Evolutionary conservation across 345 rosid genomes (phyloP), one percentile per base, ranked within the genome.

Genomic region (Corchorus olitorius): DNA sequence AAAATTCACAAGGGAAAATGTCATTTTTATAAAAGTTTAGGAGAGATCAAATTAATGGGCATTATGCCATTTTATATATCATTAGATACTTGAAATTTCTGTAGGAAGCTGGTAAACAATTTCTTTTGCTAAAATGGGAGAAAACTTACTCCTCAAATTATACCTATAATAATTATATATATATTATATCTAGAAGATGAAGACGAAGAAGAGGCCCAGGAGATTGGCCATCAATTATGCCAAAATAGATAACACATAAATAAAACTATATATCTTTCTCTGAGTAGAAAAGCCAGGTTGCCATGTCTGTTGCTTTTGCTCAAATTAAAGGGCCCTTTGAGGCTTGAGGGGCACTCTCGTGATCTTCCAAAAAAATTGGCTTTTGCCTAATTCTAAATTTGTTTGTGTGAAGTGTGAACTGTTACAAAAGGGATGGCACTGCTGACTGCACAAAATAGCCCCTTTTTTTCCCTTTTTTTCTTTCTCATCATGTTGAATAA

Each of bases 241-340:
- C 1, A 6, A 6, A 39, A 68, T 45, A 45, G 48, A 45, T 45
- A 48, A n/a, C 8, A 65, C 49, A 41, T 66, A 45, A 69, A 43
- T 16, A 7, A 22, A 6, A 14, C 13, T 20, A 54, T 27, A n/a
- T 68, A 6, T 66, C 10, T 45, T 49, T 68, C 41, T 64, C 55
- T 56, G 68, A 17, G 55, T 58, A 19, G 16, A 75, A 63, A 71
- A 65, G 60, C 59, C 66, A 81, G 76, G 75, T 56, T 54, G 79
- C 77, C 77, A 27, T 81, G 76, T 65, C 77, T 65, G 34, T 81
- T 84, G 83, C 87, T 79, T 81, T 81, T 65, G 37, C 67, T 60
- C 71, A 62, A 78, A 78, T 39, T 39, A 39, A 39, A 39, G 43
- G 43, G 73, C 75, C 34, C 75, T 75, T 78, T 35, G 50, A 43